Base-by-base conservation (phyloP, 441 rosid genomes). In the Manihot esculenta region DNA sequence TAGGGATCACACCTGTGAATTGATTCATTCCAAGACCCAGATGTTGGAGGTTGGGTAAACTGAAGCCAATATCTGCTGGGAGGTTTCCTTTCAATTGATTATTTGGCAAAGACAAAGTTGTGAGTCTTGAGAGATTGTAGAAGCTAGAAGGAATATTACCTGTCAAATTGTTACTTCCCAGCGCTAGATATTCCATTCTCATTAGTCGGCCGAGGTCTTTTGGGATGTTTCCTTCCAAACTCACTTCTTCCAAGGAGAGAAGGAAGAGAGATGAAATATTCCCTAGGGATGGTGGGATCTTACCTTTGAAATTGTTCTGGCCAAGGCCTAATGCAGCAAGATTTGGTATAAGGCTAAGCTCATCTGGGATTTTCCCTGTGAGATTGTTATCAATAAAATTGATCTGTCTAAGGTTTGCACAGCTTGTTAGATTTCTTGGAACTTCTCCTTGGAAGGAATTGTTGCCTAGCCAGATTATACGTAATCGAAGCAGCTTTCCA, bases 1-100 rank as follows among this genome's bases (percentile, higher is more conserved):
- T 30, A 26, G 58, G 69, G 18, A 65, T 65, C 21, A n/a, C 5
- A 65, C 69, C 69, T 30, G 57, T 65, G 41, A 65, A 65, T 10
- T 8, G 23, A 30, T 65, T 65, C 15, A 0, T 1, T 50, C 57
- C 44, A 9, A 64, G 4, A 26, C 0, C 7, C 27, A 50, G 15
- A 8, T 50, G 0, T 18, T 18, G 57, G 13, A 65, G 57, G 58
- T 65, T 65, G 14, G 69, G 69, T 12, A 65, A 18, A 18, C 3
- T 33, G 44, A 11, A 17, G 44, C 69, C 69, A n/a, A 65, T 49
- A 7, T 33, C 24, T 18, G 75, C 81, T 44, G 30, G 10, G 3
- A 42, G 18, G 10, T 21, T 18, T 2, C 66, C 51, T 21, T 20
- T 7, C 7, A 61, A 27, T 5, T n/a, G 2, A 20, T 62, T 62